These are phyloP conservation scores for Radiomyces spectabilis DNA, from an alignment of 192 early-diverging fungal species.

Conservation along the genomic window DNA sequence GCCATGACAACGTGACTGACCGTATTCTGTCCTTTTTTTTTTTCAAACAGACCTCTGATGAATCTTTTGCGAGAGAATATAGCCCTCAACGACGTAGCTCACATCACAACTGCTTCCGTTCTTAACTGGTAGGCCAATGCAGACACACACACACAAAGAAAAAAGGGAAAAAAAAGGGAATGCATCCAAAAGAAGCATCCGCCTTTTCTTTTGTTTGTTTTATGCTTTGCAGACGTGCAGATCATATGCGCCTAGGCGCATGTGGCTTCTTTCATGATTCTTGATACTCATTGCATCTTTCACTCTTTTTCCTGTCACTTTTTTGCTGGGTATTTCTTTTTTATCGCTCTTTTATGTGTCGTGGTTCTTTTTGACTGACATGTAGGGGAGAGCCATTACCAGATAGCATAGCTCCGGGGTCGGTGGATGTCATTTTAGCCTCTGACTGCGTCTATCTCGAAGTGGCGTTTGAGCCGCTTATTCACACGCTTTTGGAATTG, in stretches of 20 bases:
- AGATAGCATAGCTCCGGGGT: background rate
- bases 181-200: background rate
- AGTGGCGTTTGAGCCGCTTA: constrained; percentile 36
- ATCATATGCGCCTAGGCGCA: background rate
- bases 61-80: constrained; percentile 41
- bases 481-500: constrained; percentile 31
- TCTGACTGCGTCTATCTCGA: constrained; percentile 47
- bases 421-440: constrained; percentile 34
- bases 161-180: constrained; percentile 2
- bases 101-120: background rate
- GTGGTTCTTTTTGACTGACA: background rate
- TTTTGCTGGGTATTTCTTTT: background rate
- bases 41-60: constrained; percentile 24
- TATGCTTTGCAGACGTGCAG: too few species aligned
- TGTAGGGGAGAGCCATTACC: constrained; percentile 26
- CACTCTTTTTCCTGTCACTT: background rate
- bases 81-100: constrained; percentile 15
- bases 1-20: background rate
- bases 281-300: constrained; percentile 6
- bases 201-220: too few species aligned
- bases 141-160: background rate
- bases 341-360: background rate
- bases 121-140: constrained; percentile 11
- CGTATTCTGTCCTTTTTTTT: background rate
- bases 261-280: too few species aligned